Base-by-base conservation (phyloP, 768 basidiomycete species). In the Rickenella mellea region DNA sequence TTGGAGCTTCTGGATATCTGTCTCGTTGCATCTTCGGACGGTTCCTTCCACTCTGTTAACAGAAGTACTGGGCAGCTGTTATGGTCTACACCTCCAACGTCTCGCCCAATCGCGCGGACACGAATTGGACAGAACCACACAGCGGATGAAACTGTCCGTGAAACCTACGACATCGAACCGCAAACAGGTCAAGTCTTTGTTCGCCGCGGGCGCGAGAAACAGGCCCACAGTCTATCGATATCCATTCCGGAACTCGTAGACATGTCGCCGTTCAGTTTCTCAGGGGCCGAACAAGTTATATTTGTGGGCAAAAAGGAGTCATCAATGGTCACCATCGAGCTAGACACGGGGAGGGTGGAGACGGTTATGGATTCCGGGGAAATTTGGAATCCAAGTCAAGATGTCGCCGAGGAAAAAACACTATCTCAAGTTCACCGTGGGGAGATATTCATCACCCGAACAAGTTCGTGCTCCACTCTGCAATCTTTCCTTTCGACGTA, bases 21-120 rank as follows among this genome's bases (percentile, higher is more conserved):
- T 21, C 76, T 99, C 14, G 74, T 94, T 9, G 88, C 92, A 1
- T 91, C 91, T 6, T 80, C 98, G 21, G 93, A 98, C 62, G 94
- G 94, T 20, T 88, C 81, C 44, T 80, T 99, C 26, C 93, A 97
- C 66, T 94, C 91, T 0, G 69, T 98, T 49, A 91, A 94, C 55
- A 70, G 94, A 46, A 80, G 83, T 0, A 82, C 83, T 0, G 94
- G 94, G 0, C 73, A 74, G 12, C 68, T 76, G 7, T 67, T 92
- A 1, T 99, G 94, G 94, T 90, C 89, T 27, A 59, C 67, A 6
- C 74, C 78, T 0, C 62, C 74, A n/a, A 67, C 74, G 12, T 69
- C 89, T 19, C 71, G 73, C 0, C 83, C 86, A 1, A 79, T 91
- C 44, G 74, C 88, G 42, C 76, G 83, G 54, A 87, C 84, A 0